Evolutionary conservation across 805 yeast genomes (phyloP).

Genomic region (Maudiozyma pseudohumilis): DNA sequence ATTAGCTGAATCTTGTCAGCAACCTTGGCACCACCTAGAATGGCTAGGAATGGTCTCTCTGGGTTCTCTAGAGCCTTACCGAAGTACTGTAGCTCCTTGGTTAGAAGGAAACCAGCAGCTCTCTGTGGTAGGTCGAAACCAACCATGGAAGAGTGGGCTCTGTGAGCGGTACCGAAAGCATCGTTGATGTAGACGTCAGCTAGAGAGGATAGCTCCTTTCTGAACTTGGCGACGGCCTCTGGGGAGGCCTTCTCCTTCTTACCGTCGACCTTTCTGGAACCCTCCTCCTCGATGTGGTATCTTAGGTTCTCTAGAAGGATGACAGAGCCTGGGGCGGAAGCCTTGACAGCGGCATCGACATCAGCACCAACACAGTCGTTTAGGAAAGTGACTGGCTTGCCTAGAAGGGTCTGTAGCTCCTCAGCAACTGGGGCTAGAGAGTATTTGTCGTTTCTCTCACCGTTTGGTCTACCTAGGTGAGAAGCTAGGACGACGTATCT

Average conservation of each 20-base stretch:
- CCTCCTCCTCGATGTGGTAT: conserved; percentile 97
- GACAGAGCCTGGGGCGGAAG: conserved; percentile 69
- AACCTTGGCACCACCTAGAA: conserved; percentile 99
- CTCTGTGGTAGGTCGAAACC: conserved; percentile 92
- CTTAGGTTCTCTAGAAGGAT: conserved; percentile 94
- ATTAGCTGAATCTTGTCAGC: conserved; percentile 97
- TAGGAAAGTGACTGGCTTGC: conserved; percentile 68
- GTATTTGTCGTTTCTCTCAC: conserved; percentile 76
- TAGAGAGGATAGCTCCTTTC: conserved; percentile 78
- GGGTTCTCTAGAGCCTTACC: conserved; percentile 99
- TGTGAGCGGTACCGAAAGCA: conserved; percentile 99
- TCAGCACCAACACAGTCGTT: conserved; percentile 87
- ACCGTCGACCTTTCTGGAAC: conserved; percentile 85
- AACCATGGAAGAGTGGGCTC: conserved; percentile 99
- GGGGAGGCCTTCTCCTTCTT: conserved; percentile 87
- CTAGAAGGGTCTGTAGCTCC: conserved; percentile 74
- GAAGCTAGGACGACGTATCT: conserved; percentile 88
- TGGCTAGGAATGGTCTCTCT: conserved; percentile 95
- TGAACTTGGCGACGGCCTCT: conserved; percentile 77
- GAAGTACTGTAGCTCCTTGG: conserved; percentile 93
- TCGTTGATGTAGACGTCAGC: conserved; percentile 98
- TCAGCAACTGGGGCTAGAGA: conserved; percentile 88
- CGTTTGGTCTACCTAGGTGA: conserved; percentile 99
- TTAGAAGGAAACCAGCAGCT: conserved; percentile 98
- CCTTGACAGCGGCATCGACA: conserved; percentile 70